Evolutionary conservation across 495 filamentous ascomycete genomes (phyloP).

Genomic region (Xylaria acuta): DNA sequence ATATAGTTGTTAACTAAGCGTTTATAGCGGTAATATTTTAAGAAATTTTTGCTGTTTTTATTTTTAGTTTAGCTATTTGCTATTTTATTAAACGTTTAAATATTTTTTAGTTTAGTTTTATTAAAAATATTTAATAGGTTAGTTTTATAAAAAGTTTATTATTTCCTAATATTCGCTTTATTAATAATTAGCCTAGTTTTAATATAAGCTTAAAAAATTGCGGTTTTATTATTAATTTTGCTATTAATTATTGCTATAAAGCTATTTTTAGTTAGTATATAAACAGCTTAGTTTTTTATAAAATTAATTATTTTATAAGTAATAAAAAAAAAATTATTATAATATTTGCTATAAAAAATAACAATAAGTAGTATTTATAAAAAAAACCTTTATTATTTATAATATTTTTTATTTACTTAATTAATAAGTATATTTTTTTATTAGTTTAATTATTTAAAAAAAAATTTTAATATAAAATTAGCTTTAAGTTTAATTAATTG

Average conservation of each 20-base stretch:
- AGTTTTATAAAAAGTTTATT: too few species aligned
- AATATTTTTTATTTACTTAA: not conserved
- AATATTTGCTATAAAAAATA: too few species aligned
- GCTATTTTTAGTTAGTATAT: conserved; percentile 2
- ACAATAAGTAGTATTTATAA: not conserved
- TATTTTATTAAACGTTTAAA: not conserved
- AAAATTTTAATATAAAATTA: not conserved
- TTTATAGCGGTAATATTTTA: too few species aligned
- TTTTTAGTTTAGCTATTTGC: too few species aligned
- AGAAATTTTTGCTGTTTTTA: too few species aligned
- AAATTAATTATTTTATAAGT: not conserved
- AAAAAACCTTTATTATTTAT: not conserved
- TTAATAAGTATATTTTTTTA: conserved; percentile 1
- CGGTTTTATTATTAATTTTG: not conserved
- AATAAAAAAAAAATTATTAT: not conserved
- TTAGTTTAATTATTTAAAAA: not conserved
- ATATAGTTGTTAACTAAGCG: too few species aligned
- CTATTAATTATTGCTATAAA: not conserved
- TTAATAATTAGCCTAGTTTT: too few species aligned
- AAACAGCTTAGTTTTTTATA: not conserved
- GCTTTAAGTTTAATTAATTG: not conserved
- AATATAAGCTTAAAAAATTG: too few species aligned
- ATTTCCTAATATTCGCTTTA: too few species aligned
- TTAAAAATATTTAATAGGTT: not conserved
- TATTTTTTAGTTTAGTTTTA: too few species aligned